Base-by-base conservation (phyloP, 495 filamentous ascomycete species). In the Daldinia decipiens region DNA sequence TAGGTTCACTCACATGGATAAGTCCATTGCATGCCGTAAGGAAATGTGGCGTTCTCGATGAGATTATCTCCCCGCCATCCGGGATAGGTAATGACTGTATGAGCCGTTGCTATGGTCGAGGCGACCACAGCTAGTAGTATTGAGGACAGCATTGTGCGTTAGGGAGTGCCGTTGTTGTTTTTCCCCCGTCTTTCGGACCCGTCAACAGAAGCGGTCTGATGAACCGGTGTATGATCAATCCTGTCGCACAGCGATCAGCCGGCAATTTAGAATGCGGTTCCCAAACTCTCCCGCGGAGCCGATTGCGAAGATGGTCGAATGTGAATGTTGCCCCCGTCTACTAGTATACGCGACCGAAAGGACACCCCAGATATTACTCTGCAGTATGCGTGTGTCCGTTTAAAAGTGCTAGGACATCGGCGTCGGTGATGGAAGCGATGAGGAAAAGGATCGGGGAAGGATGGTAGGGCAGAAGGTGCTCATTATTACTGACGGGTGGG, bases 11-110 rank as follows among this genome's bases (percentile, higher is more conserved):
- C 82, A 99, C 95, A 99, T 80, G 96, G 95, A 85, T 98, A 99
- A 79, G 91, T 89, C 95, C 95, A 98, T 82, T 97, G 92, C 93
- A 97, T 95, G 81, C 96, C 95, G 73, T 92, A 97, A 3, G 94
- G 94, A 75, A 87, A 96, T 5, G 87, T 87, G 5, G 87, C 87
- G 79, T 93, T 96, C 51, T 90, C 91, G 72, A 90, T 85, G 43
- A 98, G 86, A 77, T 97, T 98, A 82, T 99, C 91, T 71, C 94
- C 95, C 88, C 95, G 86, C 89, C 93, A 97, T 72, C 92, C 92
- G 1, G 96, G 96, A 75, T 98, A 99, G 67, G 90, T 90, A 80
- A 98, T 92, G 76, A 97, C 84, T 13, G 88, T 95, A 78, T 99
- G 95, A 50, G 95, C 91, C 19, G 88, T 82, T 32, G 85, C 88